Evolutionary conservation across 495 filamentous ascomycete genomes (phyloP).

Genomic region (Cenococcum geophilum): DNA sequence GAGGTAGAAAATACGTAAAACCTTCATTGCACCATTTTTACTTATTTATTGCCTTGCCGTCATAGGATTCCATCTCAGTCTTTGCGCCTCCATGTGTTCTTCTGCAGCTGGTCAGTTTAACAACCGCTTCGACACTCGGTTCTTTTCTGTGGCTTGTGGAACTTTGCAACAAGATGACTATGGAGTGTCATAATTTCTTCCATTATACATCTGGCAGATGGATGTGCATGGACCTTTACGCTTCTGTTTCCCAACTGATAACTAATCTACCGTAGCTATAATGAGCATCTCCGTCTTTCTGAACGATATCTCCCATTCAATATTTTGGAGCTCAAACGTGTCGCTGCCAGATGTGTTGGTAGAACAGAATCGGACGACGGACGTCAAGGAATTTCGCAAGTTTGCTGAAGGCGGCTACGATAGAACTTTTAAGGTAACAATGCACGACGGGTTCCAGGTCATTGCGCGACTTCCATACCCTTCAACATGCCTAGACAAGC

Average conservation of each 20-base stretch:
- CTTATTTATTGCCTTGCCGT: no score
- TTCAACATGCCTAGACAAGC: conserved; percentile 15
- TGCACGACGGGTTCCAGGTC: neutral
- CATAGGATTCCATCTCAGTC: no score
- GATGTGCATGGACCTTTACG: neutral
- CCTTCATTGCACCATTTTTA: no score
- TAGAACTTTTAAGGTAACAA: conserved; percentile 3
- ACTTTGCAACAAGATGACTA: no score
- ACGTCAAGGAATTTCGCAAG: conserved; percentile 5
- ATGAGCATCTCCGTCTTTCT: conserved; percentile 1
- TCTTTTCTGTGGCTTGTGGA: no score
- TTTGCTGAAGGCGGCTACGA: conserved; percentile 5
- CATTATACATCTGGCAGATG: conserved; percentile 10
- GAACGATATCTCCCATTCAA: conserved; percentile 1
- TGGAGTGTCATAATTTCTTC: neutral
- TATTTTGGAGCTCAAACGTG: neutral
- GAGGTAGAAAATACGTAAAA: no score
- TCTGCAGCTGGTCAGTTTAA: no score
- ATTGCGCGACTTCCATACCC: conserved; percentile 10
- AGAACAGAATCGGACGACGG: neutral
- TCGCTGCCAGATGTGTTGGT: neutral
- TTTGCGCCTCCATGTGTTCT: no score
- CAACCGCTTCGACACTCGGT: no score
- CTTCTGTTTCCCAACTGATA: neutral
- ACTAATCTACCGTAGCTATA: conserved; percentile 4